A percentile compares a stretch with the other conserved stretches of the same genome.
These are phyloP conservation scores for Cucumis melo DNA, from an alignment of 306 rosid species.

Conservation along the genomic window DNA sequence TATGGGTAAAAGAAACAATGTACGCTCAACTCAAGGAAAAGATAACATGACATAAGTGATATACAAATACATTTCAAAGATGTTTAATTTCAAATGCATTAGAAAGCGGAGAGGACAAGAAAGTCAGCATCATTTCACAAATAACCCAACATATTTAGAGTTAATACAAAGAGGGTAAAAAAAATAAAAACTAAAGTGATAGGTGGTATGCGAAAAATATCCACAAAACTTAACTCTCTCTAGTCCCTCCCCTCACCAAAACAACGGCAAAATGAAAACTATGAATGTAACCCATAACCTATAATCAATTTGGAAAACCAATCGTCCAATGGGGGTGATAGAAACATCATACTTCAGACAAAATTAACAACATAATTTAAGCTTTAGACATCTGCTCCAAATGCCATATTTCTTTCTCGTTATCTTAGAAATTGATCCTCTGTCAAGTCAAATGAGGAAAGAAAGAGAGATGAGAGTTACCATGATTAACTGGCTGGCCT, in stretches of 20 bases:
- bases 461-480: not conserved
- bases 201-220: not conserved
- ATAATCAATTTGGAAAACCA: not conserved
- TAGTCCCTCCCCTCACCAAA: not conserved
- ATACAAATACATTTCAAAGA: not conserved
- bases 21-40: not conserved
- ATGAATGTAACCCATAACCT: not conserved
- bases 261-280: not conserved
- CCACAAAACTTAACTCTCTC: not conserved
- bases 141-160: not conserved
- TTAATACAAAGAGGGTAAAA: not conserved
- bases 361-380: not conserved
- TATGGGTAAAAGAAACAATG: not conserved
- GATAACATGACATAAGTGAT: not conserved
- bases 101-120: not conserved
- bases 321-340: not conserved
- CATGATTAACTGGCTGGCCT: not conserved
- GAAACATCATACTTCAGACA: not conserved
- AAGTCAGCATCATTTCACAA: not conserved
- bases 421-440: not conserved
- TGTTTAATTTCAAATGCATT: not conserved
- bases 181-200: not conserved
- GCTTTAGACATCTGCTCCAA: not conserved
- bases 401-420: not conserved
- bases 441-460: not conserved